These are phyloP conservation scores for Fonsecaea pugnacius DNA, from an alignment of 2,329 filamentous ascomycete species.

Conservation along the genomic window DNA sequence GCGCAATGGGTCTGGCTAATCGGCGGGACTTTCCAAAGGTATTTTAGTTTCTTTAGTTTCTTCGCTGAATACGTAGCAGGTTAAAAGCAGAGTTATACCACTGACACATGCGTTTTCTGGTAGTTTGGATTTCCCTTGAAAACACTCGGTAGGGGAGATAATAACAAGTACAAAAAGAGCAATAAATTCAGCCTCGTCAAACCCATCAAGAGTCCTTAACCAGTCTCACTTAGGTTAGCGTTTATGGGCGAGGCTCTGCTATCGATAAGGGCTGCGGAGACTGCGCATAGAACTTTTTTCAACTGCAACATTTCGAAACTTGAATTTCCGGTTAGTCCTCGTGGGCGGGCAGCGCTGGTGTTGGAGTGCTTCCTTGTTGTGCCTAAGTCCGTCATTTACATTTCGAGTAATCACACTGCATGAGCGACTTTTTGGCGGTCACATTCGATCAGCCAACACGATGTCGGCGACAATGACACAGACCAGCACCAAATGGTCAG, in stretches of 20 bases:
- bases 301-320: constrained; percentile 4
- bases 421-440: not conserved
- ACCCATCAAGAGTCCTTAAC: not conserved
- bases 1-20: constrained; percentile 9
- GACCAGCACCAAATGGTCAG: constrained; percentile 66
- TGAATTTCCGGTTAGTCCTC: not conserved
- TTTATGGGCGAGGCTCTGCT: constrained; percentile 8
- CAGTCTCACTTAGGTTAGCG: not conserved
- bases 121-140: not conserved
- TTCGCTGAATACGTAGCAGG: constrained; percentile 8
- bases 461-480: constrained; percentile 29
- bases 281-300: constrained; percentile 16
- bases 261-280: constrained; percentile 18
- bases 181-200: not conserved
- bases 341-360: not conserved
- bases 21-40: not conserved
- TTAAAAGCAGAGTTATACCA: constrained; percentile 15
- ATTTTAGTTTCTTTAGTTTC: constrained; percentile 2
- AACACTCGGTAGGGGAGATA: not conserved
- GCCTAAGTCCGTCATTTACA: not conserved
- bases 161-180: not conserved
- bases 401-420: not conserved
- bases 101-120: not conserved
- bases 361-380: not conserved
- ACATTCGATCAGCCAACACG: not conserved